Evolutionary conservation across 805 yeast genomes (phyloP), one percentile per base, ranked within the genome.

Genomic region (Pichia membranifaciens): DNA sequence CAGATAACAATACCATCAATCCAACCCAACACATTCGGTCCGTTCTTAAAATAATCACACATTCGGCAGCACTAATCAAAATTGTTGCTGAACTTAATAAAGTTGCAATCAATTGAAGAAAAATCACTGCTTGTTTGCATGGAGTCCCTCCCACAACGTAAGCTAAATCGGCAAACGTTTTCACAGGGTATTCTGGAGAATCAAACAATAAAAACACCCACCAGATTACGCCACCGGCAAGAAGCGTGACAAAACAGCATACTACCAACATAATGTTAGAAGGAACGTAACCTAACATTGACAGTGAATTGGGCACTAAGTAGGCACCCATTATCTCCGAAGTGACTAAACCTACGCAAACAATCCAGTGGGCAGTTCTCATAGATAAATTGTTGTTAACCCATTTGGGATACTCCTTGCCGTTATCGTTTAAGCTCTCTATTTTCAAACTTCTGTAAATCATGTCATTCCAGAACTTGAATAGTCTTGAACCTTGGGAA

Each of bases 151-250:
- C 61, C 22, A 67, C 42, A 41, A 74, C 64, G 13, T 66, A 61
- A 8, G 66, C 70, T 29, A 71, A 47, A 44, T 72, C 76, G 34
- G 73, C 68, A 60, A 64, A 71, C 3, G 69, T 67, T 36, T 66
- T 61, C 42, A 72, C 51, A 8, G 77, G 76, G 55, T 67, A 73
- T 51, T 68, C 68, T 44, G 58, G 58, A 7, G 74, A 69, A 55
- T 70, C 73, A 21, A 71, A 58, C 28, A 55, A 58, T 53, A 69
- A 46, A 54, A 58, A 72, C 41, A 58, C 55, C 32, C 54, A 49
- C 66, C 69, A 66, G 21, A 72, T 57, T 25, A 71, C 51, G 54
- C 54, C 60, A 34, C 76, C 77, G n/a, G 74, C 64, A 48, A 63
- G 56, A 13, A 68, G 68, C 25, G 76, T 75, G 5, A 50, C 22